These are phyloP conservation scores for Daldinia sp. DNA, from an alignment of 2,329 filamentous ascomycete genomes.

Conservation along the genomic window DNA sequence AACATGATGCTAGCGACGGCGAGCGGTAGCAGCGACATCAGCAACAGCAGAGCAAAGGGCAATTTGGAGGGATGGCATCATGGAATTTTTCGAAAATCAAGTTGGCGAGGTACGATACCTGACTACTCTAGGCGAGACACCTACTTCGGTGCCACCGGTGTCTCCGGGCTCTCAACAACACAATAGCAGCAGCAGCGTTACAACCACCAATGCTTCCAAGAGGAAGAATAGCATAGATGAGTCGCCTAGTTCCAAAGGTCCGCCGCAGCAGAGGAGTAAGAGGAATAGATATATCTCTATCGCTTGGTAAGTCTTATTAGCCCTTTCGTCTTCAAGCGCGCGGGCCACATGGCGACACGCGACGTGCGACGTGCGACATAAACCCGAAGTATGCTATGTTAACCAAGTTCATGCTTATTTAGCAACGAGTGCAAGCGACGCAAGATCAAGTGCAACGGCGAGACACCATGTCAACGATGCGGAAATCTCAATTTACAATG, in stretches of 20 bases:
- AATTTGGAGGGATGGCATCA: constrained; percentile 41
- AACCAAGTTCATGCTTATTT: constrained; percentile 15
- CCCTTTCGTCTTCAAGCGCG: constrained; percentile 8
- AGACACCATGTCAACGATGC: constrained; percentile 75
- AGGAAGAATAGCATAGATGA: constrained; percentile 48
- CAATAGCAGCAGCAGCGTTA: constrained; percentile 29
- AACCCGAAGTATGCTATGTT: background rate
- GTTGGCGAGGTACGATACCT: constrained; percentile 54
- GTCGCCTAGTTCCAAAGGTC: constrained; percentile 40
- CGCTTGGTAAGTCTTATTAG: constrained; percentile 63
- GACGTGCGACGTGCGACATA: background rate
- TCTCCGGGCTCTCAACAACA: constrained; percentile 40
- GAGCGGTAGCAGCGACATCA: constrained; percentile 10
- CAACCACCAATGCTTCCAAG: constrained; percentile 40
- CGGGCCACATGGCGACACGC: constrained; percentile 13
- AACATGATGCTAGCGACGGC: constrained; percentile 30
- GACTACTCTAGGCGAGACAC: constrained; percentile 47
- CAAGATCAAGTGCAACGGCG: constrained; percentile 81
- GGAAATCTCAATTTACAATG: constrained; percentile 75
- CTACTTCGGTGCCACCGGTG: constrained; percentile 34
- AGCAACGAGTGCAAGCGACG: constrained; percentile 82
- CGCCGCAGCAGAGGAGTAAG: constrained; percentile 65
- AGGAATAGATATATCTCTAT: constrained; percentile 73
- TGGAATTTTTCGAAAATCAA: constrained; percentile 54
- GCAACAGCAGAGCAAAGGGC: constrained; percentile 19